A percentile compares a stretch with the other conserved stretches of the same genome.
These are phyloP conservation scores for Salvia hispanica DNA, from an alignment of 257 asterid genomes.

Conservation along the genomic window DNA sequence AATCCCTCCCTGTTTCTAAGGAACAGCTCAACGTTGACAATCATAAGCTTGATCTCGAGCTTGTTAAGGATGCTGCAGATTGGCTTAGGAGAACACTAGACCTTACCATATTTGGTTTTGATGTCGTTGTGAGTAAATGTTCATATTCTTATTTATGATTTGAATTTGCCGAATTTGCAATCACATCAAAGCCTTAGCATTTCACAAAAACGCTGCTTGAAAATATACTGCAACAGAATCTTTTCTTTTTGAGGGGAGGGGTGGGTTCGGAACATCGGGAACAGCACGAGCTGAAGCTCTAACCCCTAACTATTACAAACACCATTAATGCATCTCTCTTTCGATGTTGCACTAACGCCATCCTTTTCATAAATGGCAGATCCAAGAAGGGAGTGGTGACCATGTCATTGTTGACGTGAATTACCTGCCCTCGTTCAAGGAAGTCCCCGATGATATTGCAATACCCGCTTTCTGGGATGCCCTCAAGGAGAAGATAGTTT, in stretches of 20 bases:
- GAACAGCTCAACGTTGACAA: slow-evolving; percentile 43
- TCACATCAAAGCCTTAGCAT: slow-evolving; percentile 8
- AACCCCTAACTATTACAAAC: neutral
- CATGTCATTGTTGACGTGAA: slow-evolving; percentile 94
- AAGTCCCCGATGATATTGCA: slow-evolving; percentile 86
- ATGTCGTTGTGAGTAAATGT: slow-evolving; percentile 73
- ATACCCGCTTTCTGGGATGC: slow-evolving; percentile 95
- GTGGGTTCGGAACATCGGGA: neutral
- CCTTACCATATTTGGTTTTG: slow-evolving; percentile 92
- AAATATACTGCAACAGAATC: neutral
- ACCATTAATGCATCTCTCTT: neutral
- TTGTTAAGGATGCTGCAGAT: slow-evolving; percentile 72
- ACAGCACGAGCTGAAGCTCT: neutral
- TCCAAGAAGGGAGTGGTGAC: slow-evolving; percentile 86
- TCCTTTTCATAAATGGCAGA: slow-evolving; percentile 44
- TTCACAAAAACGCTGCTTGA: slow-evolving; percentile 1
- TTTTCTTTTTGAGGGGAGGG: neutral
- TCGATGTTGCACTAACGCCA: neutral
- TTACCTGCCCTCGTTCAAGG: slow-evolving; percentile 96
- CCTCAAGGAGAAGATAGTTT: slow-evolving; percentile 62
- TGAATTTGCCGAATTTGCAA: neutral
- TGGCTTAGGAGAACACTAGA: slow-evolving; percentile 73
- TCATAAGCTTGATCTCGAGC: slow-evolving; percentile 70
- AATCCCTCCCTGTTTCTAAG: slow-evolving; percentile 74
- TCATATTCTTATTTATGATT: slow-evolving; percentile 12